These are phyloP conservation scores for Umbelopsis vinacea DNA, from an alignment of 192 early-diverging fungal species.

Conservation along the genomic window DNA sequence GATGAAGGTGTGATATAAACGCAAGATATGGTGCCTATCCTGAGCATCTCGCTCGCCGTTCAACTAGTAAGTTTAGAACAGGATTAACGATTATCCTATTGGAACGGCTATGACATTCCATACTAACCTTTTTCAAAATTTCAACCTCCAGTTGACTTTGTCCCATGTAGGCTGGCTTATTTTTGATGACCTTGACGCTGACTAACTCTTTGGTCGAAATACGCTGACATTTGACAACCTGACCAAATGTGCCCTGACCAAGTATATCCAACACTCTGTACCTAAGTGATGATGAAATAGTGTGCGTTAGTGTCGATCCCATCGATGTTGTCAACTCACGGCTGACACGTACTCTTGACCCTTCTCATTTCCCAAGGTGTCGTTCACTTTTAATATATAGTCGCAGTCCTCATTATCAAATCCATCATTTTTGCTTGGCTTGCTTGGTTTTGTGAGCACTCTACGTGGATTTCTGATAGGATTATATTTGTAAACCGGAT, in stretches of 20 bases:
- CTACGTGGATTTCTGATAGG: constrained; percentile 80
- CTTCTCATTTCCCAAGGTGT: constrained; percentile 90
- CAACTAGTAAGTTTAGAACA: constrained; percentile 53
- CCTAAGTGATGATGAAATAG: constrained; percentile 36
- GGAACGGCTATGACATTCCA: background rate
- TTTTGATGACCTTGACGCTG: constrained; percentile 98
- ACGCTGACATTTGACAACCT: constrained; percentile 95
- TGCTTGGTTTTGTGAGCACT: constrained; percentile 93
- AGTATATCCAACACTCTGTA: constrained; percentile 92
- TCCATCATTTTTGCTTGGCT: constrained; percentile 88
- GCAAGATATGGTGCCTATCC: constrained; percentile 87
- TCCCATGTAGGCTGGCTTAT: constrained; percentile 94
- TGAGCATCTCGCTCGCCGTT: constrained; percentile 84
- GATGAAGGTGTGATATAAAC: constrained; percentile 90
- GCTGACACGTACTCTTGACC: constrained; percentile 73
- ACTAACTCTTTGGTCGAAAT: constrained; percentile 87
- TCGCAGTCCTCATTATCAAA: constrained; percentile 96
- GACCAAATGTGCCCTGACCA: constrained; percentile 98
- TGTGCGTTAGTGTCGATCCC: background rate
- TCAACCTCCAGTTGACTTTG: constrained; percentile 96
- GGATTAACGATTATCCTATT: background rate
- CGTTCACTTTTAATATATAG: constrained; percentile 97
- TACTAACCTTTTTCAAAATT: constrained; percentile 79
- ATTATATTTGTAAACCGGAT: constrained; percentile 83
- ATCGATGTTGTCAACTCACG: background rate